Conservation (phyloP, 176 grass and related monocot genomes). For the Tillandsia fasciculata region DNA sequence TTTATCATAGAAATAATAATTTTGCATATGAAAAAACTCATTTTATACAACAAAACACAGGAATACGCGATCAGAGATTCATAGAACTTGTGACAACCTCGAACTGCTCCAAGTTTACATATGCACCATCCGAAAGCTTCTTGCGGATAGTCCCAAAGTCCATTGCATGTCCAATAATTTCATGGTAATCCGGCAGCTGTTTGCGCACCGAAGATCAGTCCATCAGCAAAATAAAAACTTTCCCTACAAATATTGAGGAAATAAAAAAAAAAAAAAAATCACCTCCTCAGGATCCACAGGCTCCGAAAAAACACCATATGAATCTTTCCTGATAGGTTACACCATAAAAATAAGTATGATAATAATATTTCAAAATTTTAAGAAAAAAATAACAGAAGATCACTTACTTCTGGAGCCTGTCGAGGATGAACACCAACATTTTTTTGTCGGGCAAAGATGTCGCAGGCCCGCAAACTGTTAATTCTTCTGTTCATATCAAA, state of each 20-base stretch:
- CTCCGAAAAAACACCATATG: constrained; percentile 52
- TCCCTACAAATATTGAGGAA: not conserved
- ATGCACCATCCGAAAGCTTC: constrained; percentile 49
- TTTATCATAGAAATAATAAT: no score
- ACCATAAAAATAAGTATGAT: not conserved
- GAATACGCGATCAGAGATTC: not conserved
- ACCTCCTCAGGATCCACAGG: constrained; percentile 64
- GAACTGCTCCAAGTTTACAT: constrained; percentile 44
- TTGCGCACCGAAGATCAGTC: not conserved
- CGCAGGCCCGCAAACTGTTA: constrained; percentile 38
- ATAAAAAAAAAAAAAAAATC: not conserved
- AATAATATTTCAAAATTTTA: not conserved
- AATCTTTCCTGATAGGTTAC: constrained; percentile 50
- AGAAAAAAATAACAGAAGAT: constrained; percentile 23
- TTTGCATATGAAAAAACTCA: not conserved
- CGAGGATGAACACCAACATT: constrained; percentile 55
- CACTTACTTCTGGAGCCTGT: constrained; percentile 70
- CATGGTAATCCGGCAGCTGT: constrained; percentile 71
- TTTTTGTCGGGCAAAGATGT: constrained; percentile 60
- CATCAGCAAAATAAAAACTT: not conserved
- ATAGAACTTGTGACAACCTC: constrained; percentile 34
- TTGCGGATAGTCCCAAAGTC: constrained; percentile 60
- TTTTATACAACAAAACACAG: not conserved
- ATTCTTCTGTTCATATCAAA: constrained; percentile 32
- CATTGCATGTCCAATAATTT: constrained; percentile 55